Evolutionary conservation across 352 stramenopile species (phyloP).

Genomic region (Aphanomyces astaci): DNA sequence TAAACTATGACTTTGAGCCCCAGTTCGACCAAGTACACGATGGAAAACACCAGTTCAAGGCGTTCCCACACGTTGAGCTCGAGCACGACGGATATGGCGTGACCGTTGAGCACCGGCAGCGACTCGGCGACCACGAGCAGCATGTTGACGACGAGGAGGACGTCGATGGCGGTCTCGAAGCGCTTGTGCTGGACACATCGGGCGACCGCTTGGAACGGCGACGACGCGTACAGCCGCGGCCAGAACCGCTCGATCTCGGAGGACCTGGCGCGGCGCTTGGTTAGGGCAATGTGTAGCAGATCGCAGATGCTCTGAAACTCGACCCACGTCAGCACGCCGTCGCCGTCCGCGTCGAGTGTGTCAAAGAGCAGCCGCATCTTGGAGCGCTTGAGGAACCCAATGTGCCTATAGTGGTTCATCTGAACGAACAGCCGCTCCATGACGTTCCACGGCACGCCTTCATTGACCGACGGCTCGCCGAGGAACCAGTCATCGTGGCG

Average conservation of each 20-base stretch:
- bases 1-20: conserved; percentile 66
- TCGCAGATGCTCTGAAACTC: conserved; percentile 25
- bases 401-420: conserved; percentile 24
- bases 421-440: conserved; percentile 21
- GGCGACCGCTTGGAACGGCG: background rate
- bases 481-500: conserved; percentile 22
- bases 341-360: conserved; percentile 19
- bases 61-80: conserved; percentile 22
- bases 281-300: conserved; percentile 10
- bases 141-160: conserved; percentile 27
- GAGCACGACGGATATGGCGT: background rate
- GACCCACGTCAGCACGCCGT: conserved; percentile 14
- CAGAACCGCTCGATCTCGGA: conserved; percentile 11
- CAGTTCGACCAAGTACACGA: conserved; percentile 74
- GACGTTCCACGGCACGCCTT: conserved; percentile 14
- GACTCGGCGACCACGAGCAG: conserved; percentile 24
- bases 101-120: conserved; percentile 13
- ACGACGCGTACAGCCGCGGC: background rate
- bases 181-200: conserved; percentile 9
- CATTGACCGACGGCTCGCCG: background rate
- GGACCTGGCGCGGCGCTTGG: background rate
- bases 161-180: conserved; percentile 27
- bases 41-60: conserved; percentile 36
- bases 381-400: conserved; percentile 22
- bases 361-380: conserved; percentile 23